Evolutionary conservation across 148 eudicot genomes (phyloP).

Genomic region (Gaultheria prostrata): DNA sequence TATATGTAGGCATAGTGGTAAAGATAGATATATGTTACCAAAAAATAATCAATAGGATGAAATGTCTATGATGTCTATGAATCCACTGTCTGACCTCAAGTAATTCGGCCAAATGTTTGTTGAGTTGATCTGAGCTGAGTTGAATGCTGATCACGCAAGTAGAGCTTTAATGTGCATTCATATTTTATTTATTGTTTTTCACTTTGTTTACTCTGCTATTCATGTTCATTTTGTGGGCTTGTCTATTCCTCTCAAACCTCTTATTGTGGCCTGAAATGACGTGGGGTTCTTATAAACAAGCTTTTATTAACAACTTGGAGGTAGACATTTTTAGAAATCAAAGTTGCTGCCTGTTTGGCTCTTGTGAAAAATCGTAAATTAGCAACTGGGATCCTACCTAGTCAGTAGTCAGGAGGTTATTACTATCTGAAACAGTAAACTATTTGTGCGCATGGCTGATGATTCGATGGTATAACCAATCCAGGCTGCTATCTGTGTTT

Average conservation of each 20-base stretch:
- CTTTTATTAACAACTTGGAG: not conserved
- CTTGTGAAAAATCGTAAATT: not conserved
- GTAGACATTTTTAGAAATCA: not conserved
- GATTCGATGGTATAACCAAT: not conserved
- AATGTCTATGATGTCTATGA: conserved; percentile 5
- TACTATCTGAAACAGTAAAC: not conserved
- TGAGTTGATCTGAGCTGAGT: not conserved
- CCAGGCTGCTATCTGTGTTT: not conserved
- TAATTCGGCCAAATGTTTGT: not conserved
- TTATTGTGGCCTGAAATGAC: not conserved
- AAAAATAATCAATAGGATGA: not conserved
- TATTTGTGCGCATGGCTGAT: not conserved
- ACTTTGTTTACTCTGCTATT: not conserved
- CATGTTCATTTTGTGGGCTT: not conserved
- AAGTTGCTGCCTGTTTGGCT: not conserved
- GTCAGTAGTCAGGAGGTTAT: not conserved
- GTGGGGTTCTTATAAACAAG: not conserved
- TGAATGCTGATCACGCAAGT: not conserved
- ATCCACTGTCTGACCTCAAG: not conserved
- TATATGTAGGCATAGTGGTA: not conserved
- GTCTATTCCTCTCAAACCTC: not conserved
- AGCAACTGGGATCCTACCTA: not conserved
- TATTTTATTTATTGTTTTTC: not conserved
- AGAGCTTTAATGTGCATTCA: not conserved
- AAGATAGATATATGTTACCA: not conserved